These are phyloP conservation scores for Metschnikowia kunwiensis DNA, from an alignment of 805 yeast species.

Conservation along the genomic window DNA sequence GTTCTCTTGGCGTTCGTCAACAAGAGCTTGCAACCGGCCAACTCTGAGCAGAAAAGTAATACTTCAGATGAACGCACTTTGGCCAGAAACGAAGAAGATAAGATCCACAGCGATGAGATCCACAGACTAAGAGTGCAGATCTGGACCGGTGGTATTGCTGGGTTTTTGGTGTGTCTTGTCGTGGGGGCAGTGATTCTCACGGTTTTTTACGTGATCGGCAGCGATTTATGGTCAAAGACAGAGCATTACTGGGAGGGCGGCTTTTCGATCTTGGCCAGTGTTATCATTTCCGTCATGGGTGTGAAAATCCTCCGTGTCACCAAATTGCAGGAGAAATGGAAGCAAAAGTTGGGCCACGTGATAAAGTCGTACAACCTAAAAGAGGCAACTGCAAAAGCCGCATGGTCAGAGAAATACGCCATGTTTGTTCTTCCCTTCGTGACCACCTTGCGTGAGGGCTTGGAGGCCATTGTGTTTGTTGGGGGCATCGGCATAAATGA, in stretches of 20 bases:
- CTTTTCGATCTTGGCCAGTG: slow-evolving; percentile 43
- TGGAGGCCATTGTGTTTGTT: slow-evolving; percentile 87
- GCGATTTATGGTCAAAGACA: slow-evolving; percentile 43
- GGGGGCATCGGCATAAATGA: slow-evolving; percentile 87
- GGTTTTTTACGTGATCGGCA: slow-evolving; percentile 41
- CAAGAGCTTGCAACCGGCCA: slow-evolving; percentile 9
- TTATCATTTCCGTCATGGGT: slow-evolving; percentile 47
- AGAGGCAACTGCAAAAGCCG: slow-evolving; percentile 15
- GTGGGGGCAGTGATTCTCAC: slow-evolving; percentile 39
- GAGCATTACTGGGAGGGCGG: slow-evolving; percentile 50
- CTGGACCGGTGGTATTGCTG: slow-evolving; percentile 44
- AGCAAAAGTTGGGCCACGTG: slow-evolving; percentile 31
- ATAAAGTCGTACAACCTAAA: slow-evolving; percentile 26
- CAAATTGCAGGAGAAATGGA: slow-evolving; percentile 46
- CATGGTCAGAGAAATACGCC: slow-evolving; percentile 56
- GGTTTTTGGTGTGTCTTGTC: slow-evolving; percentile 37
- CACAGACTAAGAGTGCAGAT: slow-evolving; percentile 32
- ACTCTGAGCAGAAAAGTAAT: not conserved
- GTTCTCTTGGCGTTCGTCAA: slow-evolving; percentile 21
- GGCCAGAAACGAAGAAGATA: not conserved
- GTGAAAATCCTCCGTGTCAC: slow-evolving; percentile 42
- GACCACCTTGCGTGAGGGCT: slow-evolving; percentile 84
- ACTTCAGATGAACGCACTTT: not conserved
- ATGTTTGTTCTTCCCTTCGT: slow-evolving; percentile 76
- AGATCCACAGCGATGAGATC: slow-evolving; percentile 14